Conservation (phyloP, 352 stramenopile genomes). For the Globisporangium perplexum region DNA sequence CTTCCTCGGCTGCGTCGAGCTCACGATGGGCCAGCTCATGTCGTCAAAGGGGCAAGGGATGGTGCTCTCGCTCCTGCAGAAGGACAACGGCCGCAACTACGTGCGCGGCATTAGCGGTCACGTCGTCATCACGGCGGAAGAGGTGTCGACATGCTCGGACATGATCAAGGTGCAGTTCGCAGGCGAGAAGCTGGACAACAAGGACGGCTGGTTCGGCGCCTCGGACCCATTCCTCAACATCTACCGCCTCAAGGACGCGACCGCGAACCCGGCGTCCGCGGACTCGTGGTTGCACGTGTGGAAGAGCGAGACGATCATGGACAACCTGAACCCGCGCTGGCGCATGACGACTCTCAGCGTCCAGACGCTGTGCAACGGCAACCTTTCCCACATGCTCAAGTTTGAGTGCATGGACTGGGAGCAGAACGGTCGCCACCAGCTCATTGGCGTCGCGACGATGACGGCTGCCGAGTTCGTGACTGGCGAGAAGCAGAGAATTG, state of each 20-base stretch:
- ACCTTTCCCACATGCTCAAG: slow-evolving; percentile 48
- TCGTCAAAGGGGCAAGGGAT: slow-evolving; percentile 50
- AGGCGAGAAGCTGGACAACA: slow-evolving; percentile 67
- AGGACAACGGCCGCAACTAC: slow-evolving; percentile 25
- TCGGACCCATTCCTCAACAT: slow-evolving; percentile 77
- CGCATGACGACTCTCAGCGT: slow-evolving; percentile 46
- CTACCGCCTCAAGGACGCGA: slow-evolving; percentile 48
- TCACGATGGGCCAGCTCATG: slow-evolving; percentile 79
- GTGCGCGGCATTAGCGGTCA: slow-evolving; percentile 46
- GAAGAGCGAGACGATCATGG: slow-evolving; percentile 56
- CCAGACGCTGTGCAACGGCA: slow-evolving; percentile 63
- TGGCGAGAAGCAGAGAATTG: slow-evolving; percentile 37
- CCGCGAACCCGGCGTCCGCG: slow-evolving; percentile 24
- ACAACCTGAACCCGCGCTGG: slow-evolving; percentile 69
- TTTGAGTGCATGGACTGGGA: slow-evolving; percentile 81
- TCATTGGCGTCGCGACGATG: slow-evolving; percentile 51
- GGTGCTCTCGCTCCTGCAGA: slow-evolving; percentile 49
- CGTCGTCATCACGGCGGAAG: slow-evolving; percentile 62
- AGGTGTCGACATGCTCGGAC: slow-evolving; percentile 60
- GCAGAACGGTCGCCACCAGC: slow-evolving; percentile 57
- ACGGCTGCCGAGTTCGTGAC: slow-evolving; percentile 52
- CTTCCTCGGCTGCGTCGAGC: slow-evolving; percentile 69
- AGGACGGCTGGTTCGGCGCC: slow-evolving; percentile 72
- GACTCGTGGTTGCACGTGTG: slow-evolving; percentile 63
- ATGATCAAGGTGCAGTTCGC: slow-evolving; percentile 57